These are phyloP conservation scores for Aphanomyces euteiches DNA, from an alignment of 352 stramenopile genomes.

Conservation along the genomic window DNA sequence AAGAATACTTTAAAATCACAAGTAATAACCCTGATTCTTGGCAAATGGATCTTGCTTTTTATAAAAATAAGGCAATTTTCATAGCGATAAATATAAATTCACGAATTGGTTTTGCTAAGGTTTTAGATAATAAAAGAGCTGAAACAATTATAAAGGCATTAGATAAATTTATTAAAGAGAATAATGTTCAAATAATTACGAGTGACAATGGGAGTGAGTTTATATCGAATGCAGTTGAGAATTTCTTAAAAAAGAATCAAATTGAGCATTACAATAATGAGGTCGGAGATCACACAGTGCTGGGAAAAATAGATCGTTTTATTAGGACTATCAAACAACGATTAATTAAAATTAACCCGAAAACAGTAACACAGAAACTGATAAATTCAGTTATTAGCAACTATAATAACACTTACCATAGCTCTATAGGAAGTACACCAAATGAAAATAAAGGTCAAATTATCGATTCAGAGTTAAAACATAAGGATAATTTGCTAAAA, in stretches of 20 bases:
- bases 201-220: conserved; percentile 36
- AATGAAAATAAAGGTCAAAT: conserved; percentile 29
- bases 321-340: conserved; percentile 33
- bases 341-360: conserved; percentile 29
- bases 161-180: conserved; percentile 29
- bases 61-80: conserved; percentile 31
- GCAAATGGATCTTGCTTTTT: conserved; percentile 39
- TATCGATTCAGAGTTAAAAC: conserved; percentile 6
- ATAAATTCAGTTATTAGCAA: conserved; percentile 31
- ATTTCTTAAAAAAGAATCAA: conserved; percentile 24
- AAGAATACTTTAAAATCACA: conserved; percentile 14
- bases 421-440: conserved; percentile 18
- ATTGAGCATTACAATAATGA: conserved; percentile 34
- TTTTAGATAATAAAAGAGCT: conserved; percentile 39
- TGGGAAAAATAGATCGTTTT: conserved; percentile 38
- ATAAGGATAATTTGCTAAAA: conserved; percentile 26
- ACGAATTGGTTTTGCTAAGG: conserved; percentile 37
- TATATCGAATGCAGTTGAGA: conserved; percentile 25
- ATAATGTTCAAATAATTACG: conserved; percentile 37
- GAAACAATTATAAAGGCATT: conserved; percentile 33
- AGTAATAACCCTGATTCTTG: conserved; percentile 33
- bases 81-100: conserved; percentile 43
- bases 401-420: conserved; percentile 32
- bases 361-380: conserved; percentile 18
- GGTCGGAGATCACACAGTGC: conserved; percentile 26